A percentile compares a stretch with the other conserved stretches of the same genome.
Conservation (phyloP, 805 yeast genomes). For the Candida hungchunana region DNA sequence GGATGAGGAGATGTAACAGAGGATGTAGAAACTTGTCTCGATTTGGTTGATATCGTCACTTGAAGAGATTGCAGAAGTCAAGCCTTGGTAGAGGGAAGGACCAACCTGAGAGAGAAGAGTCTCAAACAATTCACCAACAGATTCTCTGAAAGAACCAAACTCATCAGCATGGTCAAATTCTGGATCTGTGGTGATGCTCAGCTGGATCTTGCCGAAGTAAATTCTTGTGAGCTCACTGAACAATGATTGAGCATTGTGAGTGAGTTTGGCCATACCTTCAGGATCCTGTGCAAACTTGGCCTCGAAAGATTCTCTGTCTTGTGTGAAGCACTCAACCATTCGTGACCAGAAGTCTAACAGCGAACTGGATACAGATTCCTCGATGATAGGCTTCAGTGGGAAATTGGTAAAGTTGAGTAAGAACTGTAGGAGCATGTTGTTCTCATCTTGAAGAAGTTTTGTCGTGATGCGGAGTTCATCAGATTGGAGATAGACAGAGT, state of each 20-base stretch:
- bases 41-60: conserved; percentile 34
- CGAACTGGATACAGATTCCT: conserved; percentile 52
- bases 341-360: conserved; percentile 69
- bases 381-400: conserved; percentile 53
- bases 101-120: conserved; percentile 65
- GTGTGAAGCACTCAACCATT: conserved; percentile 51
- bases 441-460: conserved; percentile 30
- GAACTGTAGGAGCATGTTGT: conserved; percentile 40
- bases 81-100: conserved; percentile 39
- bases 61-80: conserved; percentile 34
- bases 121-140: conserved; percentile 75
- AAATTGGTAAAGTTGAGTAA: conserved; percentile 50
- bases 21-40: conserved; percentile 59
- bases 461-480: conserved; percentile 41
- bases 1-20: conserved; percentile 53
- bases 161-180: conserved; percentile 39
- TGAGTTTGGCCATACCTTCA: conserved; percentile 25
- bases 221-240: conserved; percentile 51
- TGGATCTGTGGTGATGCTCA: conserved; percentile 34
- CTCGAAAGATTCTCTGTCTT: conserved; percentile 39
- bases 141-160: conserved; percentile 64
- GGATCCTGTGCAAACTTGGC: conserved; percentile 33
- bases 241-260: conserved; percentile 32
- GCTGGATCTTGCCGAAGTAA: conserved; percentile 66
- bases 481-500: conserved; percentile 43